Evolutionary conservation across 345 rosid species (phyloP).

Genomic region (Populus alba): DNA sequence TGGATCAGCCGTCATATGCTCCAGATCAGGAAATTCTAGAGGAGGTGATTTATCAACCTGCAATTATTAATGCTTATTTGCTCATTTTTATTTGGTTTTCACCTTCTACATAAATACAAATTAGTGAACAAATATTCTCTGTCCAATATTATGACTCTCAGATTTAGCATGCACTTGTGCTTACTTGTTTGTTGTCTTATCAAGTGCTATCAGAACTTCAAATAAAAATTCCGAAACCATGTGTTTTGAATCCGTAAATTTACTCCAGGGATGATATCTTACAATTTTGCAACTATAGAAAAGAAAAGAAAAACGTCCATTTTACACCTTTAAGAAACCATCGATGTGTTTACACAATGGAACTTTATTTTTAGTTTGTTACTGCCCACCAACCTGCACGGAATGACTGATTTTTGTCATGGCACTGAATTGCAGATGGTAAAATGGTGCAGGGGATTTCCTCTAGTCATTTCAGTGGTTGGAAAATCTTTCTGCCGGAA

Average conservation of each 20-base stretch:
- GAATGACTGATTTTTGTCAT: background rate
- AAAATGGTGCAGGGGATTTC: slow-evolving; percentile 22
- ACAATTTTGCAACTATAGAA: background rate
- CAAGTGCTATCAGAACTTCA: no score
- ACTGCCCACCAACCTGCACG: background rate
- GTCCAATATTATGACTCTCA: no score
- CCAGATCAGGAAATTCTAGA: slow-evolving; percentile 7
- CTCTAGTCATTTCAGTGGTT: slow-evolving; percentile 23
- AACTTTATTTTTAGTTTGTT: background rate
- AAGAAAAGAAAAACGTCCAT: background rate
- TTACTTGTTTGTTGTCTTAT: no score
- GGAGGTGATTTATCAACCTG: slow-evolving; percentile 13
- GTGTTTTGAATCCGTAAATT: background rate
- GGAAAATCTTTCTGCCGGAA: slow-evolving; percentile 18
- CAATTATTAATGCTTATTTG: background rate
- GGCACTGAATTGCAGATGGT: slow-evolving; percentile 19
- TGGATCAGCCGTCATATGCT: slow-evolving; percentile 2
- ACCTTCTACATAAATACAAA: background rate
- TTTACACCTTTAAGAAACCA: background rate
- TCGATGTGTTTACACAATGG: background rate
- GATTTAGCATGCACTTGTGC: no score
- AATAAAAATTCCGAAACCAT: background rate
- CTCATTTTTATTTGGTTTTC: background rate
- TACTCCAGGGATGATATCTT: background rate
- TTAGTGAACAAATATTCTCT: no score